Conservation (phyloP, 306 rosid genomes). For the Medicago arabica region DNA sequence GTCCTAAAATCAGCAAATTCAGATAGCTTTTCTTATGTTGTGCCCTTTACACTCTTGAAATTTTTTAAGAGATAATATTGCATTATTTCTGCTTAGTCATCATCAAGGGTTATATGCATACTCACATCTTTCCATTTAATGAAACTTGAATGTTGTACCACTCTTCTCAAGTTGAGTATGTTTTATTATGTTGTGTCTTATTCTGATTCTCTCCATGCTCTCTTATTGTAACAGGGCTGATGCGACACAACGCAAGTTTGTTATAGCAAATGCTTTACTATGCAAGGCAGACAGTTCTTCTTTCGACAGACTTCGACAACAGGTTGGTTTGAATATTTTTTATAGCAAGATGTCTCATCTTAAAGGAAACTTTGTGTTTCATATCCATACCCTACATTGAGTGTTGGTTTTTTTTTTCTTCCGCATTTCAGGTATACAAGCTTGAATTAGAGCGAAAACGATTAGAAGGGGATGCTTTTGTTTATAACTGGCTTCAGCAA, state of each 20-base stretch:
- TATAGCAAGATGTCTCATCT: constrained; percentile 29
- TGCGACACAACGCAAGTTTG: constrained; percentile 75
- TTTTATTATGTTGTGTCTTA: not conserved
- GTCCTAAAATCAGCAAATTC: constrained; percentile 39
- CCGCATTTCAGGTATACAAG: constrained; percentile 72
- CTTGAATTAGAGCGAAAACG: constrained; percentile 82
- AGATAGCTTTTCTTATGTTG: not conserved
- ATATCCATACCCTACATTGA: not conserved
- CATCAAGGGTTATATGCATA: not conserved
- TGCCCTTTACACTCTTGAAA: too few relatives aligned
- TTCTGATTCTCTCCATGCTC: not conserved
- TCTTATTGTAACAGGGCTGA: constrained; percentile 68
- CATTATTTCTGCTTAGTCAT: not conserved
- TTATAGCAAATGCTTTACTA: constrained; percentile 78
- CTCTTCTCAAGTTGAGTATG: not conserved
- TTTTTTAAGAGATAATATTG: too few relatives aligned
- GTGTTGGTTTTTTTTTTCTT: not conserved
- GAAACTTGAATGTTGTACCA: not conserved
- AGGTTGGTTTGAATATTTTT: constrained; percentile 56
- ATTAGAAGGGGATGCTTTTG: constrained; percentile 90
- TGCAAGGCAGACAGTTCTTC: constrained; percentile 88
- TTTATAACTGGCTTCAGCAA: constrained; percentile 88
- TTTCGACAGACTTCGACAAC: constrained; percentile 79
- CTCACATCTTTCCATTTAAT: not conserved
- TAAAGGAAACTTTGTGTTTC: not conserved